Conservation (phyloP, 345 rosid genomes). For the Stellera chamaejasme region DNA sequence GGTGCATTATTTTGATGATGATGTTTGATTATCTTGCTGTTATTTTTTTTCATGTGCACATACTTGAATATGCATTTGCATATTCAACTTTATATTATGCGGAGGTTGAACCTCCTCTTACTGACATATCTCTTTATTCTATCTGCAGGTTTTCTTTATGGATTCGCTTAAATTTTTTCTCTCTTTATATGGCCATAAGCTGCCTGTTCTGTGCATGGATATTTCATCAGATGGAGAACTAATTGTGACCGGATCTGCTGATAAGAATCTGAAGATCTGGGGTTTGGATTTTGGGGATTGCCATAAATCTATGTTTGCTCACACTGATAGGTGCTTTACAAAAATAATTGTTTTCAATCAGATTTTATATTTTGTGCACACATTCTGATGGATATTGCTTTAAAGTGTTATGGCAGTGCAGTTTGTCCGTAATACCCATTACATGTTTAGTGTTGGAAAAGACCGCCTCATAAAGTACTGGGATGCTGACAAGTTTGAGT, state of each 20-base stretch:
- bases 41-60: too few species aligned
- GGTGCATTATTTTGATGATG: too few species aligned
- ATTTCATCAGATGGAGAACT: conserved; percentile 93
- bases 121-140: conserved; percentile 2
- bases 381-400: conserved; percentile 28
- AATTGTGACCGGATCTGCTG: conserved; percentile 92
- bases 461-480: conserved; percentile 89
- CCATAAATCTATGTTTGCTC: conserved; percentile 95
- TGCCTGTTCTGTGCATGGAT: conserved; percentile 93
- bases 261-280: conserved; percentile 94
- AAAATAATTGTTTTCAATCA: conserved; percentile 8
- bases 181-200: conserved; percentile 85
- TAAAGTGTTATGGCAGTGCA: conserved; percentile 89
- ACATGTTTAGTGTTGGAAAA: conserved; percentile 89
- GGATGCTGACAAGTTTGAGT: conserved; percentile 98
- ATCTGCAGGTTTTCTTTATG: conserved; percentile 74
- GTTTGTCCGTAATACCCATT: conserved; percentile 83
- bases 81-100: conserved; percentile 6
- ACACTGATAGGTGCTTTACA: conserved; percentile 60
- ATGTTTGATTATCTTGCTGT: too few species aligned
- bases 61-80: neutral
- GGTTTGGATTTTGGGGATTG: conserved; percentile 98
- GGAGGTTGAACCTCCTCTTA: neutral
- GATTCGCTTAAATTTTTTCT: conserved; percentile 85
- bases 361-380: conserved; percentile 2